Base-by-base conservation (phyloP, 106 monocot genomes). In the Allium cepa region DNA sequence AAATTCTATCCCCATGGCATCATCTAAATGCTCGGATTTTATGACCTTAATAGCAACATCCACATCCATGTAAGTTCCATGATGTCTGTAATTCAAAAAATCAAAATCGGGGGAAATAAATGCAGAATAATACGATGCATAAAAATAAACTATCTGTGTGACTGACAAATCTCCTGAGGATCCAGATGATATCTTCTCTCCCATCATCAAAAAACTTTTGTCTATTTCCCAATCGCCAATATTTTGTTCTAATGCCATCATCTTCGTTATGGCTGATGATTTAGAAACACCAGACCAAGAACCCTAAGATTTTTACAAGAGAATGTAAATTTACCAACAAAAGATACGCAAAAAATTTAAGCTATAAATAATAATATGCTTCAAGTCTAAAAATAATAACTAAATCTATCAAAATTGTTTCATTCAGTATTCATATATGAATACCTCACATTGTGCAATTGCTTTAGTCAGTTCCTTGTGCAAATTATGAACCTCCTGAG, bases 41-140 rank as follows among this genome's bases (percentile, higher is more conserved):
- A 99, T 79, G 79, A 87, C 49, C 75, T 99, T 99, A 52, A 99
- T 76, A 27, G 97, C 97, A 78, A 99, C 97, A 67, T 99, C 92
- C 74, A 81, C 79, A 10, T 87, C 87, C 53, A 79, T 63, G 64
- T 93, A 99, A 76, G 57, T 77, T 70, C 87, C 97, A 77, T 69
- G 92, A 77, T 79, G 90, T 71, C 97, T 99, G 66, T 60, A 69
- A 3, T 10, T 51, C 13, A 22, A 9, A 12, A 53, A 79, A 14
- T 50, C 61, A 53, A 53, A 22, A 22, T 22, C 22, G 22, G 22
- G 58, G 45, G 26, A 56, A 16, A 15, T n/a, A 46, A n/a, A 70
- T 58, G 26, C 57, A 59, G 4, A 7, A 60, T 49, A 17, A 70
- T 49, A 46, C 49, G 12, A 46, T 57, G 1, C 9, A 16, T 4